phyloP scores from a whole-genome alignment of 2,329 filamentous ascomycete genomes.

The Talaromyces funiculosus region DNA sequence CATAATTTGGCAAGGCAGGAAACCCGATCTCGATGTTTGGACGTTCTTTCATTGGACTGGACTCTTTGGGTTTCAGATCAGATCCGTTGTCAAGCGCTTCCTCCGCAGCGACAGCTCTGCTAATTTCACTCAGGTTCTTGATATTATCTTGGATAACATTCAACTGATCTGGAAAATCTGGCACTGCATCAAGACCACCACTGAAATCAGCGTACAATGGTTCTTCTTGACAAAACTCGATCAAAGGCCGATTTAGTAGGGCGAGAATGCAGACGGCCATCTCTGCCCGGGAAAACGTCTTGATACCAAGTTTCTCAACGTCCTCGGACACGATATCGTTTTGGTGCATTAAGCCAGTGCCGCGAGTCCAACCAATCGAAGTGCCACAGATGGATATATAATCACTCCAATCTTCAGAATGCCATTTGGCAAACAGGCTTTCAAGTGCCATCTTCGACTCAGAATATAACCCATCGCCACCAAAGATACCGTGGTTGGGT shows the following conservation, averaged over 20 bases:
- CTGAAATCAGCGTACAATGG: conserved; percentile 97
- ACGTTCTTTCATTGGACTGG: neutral
- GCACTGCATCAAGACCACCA: conserved; percentile 94
- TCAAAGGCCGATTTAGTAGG: conserved; percentile 87
- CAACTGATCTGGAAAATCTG: conserved; percentile 70
- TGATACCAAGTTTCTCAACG: conserved; percentile 90
- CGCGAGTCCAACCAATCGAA: conserved; percentile 98
- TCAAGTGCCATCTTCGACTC: conserved; percentile 96
- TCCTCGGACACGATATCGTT: conserved; percentile 98
- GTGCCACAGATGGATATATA: conserved; percentile 98
- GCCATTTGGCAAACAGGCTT: conserved; percentile 97
- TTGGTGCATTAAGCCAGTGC: conserved; percentile 92
- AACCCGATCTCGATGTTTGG: conserved; percentile 81
- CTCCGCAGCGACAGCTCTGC: neutral
- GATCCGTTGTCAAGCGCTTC: neutral
- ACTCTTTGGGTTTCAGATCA: neutral
- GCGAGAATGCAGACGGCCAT: conserved; percentile 99
- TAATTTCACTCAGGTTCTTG: neutral
- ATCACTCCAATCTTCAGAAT: conserved; percentile 93
- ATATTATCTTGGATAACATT: neutral
- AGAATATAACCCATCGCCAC: conserved; percentile 94
- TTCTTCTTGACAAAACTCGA: conserved; percentile 90
- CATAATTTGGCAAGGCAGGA: conserved; percentile 83
- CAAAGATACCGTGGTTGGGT: conserved; percentile 96
- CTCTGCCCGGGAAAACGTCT: conserved; percentile 97